Evolutionary conservation across 108 stramenopile species (phyloP).

Genomic region (Stephanodiscus minutulus): DNA sequence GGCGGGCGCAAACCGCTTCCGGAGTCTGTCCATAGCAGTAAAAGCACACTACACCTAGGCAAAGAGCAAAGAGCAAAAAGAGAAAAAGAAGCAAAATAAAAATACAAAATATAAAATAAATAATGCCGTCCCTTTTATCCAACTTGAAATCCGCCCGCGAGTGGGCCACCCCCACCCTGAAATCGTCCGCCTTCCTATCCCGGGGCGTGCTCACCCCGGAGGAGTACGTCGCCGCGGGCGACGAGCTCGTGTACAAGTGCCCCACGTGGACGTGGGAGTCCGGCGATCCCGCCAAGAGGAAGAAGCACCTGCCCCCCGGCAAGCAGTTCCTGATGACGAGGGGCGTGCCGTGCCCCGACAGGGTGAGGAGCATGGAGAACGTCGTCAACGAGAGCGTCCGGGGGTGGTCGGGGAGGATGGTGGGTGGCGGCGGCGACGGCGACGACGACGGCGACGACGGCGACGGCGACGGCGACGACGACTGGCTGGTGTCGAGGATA

Average conservation of each 20-base stretch:
- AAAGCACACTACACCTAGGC: too few species aligned
- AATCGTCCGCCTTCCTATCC: constrained; percentile 83
- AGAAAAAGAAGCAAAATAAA: too few species aligned
- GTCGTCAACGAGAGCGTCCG: constrained; percentile 41
- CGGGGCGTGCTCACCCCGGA: constrained; percentile 95
- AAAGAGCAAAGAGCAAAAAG: too few species aligned
- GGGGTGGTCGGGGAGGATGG: constrained; percentile 21
- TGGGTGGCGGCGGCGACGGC: constrained; percentile 34
- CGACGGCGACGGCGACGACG: constrained; percentile 52
- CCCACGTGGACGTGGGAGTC: constrained; percentile 95
- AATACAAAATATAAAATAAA: too few species aligned
- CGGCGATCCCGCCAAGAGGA: constrained; percentile 64
- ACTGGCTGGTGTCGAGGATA: constrained; percentile 74
- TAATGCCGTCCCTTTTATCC: constrained; percentile 54
- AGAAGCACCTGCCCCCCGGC: constrained; percentile 75
- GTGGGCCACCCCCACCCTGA: constrained; percentile 86
- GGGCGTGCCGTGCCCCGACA: constrained; percentile 84
- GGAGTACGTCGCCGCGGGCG: constrained; percentile 92
- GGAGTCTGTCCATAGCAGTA: too few species aligned
- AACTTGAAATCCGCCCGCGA: constrained; percentile 80
- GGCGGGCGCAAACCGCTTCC: too few species aligned
- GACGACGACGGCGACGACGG: constrained; percentile 2
- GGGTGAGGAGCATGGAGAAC: constrained; percentile 79
- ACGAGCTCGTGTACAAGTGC: constrained; percentile 90
- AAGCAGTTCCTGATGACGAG: constrained; percentile 94